Base-by-base conservation (phyloP, 257 asterid genomes). In the Haberlea rhodopensis region DNA sequence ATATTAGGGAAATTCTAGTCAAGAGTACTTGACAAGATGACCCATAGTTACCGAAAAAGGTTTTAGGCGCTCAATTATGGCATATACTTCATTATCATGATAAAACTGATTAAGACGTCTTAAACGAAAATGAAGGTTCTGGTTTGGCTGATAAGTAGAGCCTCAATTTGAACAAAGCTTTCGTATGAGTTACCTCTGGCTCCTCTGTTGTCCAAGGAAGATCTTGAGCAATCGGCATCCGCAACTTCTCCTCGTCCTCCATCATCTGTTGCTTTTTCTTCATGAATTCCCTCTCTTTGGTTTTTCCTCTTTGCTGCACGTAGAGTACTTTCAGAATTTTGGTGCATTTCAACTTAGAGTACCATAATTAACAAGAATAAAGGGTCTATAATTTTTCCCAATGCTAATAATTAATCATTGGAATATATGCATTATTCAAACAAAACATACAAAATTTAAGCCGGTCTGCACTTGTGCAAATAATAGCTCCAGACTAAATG, bases 191-290 rank as follows among this genome's bases (percentile, higher is more conserved):
- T 80, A 94, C 99, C 95, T 87, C 96, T 43, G 99, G 99, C 75
- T 94, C 95, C 48, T 90, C 97, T 29, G 96, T 94, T 56, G 97
- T 94, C 95, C 95, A 87, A 21, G 99, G 99, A 72, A 94, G 96
- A 72, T 95, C 97, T 76, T 90, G 99, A 25, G 99, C 96, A 54
- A 87, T 21, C 55, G 96, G 97, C 76, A 84, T 77, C 78, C 97
- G 71, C 81, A 58, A 72, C 76, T 78, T 94, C 82, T 90, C 96
- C 73, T 90, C 96, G 73, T 90, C 95, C 71, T 87, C 95, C 71
- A 73, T 58, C 87, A 75, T 81, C 55, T 90, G 82, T 65, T 86
- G 89, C 57, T 90, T 71, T 79, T 86, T 94, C 71, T 81, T 90
- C 70, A 78, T 22, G 62, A 90, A 83, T 68, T 87, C 95, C 78